Evolutionary conservation across 345 rosid genomes (phyloP).

Genomic region (Rhodomyrtus tomentosa): DNA sequence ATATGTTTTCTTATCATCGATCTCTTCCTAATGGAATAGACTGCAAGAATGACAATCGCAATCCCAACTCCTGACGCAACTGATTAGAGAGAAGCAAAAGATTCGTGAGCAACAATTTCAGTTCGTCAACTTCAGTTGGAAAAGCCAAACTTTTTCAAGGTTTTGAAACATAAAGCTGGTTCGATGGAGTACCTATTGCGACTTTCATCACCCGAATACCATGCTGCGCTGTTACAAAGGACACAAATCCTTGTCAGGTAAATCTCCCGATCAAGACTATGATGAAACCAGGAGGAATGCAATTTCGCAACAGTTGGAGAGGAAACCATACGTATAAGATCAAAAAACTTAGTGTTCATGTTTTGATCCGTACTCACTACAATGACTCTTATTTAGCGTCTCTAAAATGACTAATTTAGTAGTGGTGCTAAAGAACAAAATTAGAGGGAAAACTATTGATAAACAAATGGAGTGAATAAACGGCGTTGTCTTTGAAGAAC

Average conservation of each 20-base stretch:
- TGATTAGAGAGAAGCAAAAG: not conserved
- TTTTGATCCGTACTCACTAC: not conserved
- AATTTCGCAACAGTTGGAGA: not conserved
- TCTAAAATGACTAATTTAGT: not conserved
- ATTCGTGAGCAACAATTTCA: not conserved
- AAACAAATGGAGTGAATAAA: not conserved
- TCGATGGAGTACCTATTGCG: not conserved
- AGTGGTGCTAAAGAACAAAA: not conserved
- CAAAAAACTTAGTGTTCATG: not conserved
- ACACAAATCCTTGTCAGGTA: not conserved
- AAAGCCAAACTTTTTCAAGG: not conserved
- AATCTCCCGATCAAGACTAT: not conserved
- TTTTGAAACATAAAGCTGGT: not conserved
- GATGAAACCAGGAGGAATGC: not conserved
- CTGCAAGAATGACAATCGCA: not conserved
- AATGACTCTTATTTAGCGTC: not conserved
- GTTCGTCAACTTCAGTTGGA: not conserved
- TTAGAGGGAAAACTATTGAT: not conserved
- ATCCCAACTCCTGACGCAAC: not conserved
- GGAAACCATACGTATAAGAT: not conserved
- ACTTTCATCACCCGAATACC: not conserved
- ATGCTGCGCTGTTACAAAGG: not conserved
- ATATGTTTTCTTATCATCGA: not conserved
- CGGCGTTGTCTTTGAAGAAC: not conserved
- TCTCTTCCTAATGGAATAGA: not conserved